A percentile compares a stretch with the other conserved stretches of the same genome.
Evolutionary conservation across 441 rosid genomes (phyloP).

Genomic region (Gossypium lobatum): DNA sequence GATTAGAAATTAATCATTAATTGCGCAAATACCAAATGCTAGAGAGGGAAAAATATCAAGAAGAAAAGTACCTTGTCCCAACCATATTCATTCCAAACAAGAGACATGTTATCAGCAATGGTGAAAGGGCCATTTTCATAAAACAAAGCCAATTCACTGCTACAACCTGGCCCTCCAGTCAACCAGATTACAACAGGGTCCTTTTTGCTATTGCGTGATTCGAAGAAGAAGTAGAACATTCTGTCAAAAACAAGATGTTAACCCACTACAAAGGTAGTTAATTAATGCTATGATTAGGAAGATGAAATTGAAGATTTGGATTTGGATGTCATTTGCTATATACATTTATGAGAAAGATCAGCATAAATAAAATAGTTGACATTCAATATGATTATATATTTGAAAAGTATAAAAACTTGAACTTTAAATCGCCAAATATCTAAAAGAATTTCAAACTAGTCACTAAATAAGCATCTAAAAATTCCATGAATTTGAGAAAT

Average conservation of each 20-base stretch:
- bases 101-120: constrained; percentile 75
- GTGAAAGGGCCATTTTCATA: constrained; percentile 92
- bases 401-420: not conserved
- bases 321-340: not conserved
- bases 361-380: too few relatives aligned
- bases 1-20: not conserved
- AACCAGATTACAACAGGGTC: constrained; percentile 94
- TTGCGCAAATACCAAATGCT: not conserved
- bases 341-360: too few relatives aligned
- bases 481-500: too few relatives aligned
- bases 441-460: not conserved
- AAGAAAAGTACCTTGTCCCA: constrained; percentile 68
- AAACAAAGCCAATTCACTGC: constrained; percentile 92
- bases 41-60: not conserved
- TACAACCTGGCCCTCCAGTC: constrained; percentile 99
- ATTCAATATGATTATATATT: too few relatives aligned
- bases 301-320: not conserved
- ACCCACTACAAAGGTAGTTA: not conserved
- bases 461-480: not conserved
- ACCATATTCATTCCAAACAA: constrained; percentile 79
- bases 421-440: not conserved
- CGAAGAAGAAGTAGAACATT: constrained; percentile 93
- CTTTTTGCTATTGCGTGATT: constrained; percentile 62
- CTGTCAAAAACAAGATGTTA: constrained; percentile 30
- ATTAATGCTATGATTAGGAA: not conserved